Evolutionary conservation across 192 early-diverging fungal species (phyloP), one percentile per base, ranked within the genome.

Genomic region (Chytriomyces sp.): DNA sequence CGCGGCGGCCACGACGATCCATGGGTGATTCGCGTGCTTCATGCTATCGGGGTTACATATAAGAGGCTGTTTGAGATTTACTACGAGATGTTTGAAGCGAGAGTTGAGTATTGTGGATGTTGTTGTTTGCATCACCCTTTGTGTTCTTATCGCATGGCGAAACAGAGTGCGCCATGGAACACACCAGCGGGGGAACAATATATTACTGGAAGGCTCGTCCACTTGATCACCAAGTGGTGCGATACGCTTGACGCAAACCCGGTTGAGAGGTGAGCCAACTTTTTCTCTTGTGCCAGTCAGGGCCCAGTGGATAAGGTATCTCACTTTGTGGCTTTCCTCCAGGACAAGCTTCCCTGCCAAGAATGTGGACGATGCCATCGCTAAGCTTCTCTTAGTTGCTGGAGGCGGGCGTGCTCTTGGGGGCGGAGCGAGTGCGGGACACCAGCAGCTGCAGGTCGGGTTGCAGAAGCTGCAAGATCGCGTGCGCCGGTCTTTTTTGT

Each of bases 31-130:
- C 70, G 58, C 26, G 40, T 71, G 40, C 64, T 73, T 59, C 36
- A 61, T 17, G 52, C 61, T 7, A 28, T 73, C 22, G 61, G 61
- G n/a, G 52, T 73, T 6, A 25, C 72, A 6, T 64, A 53, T 31
- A n/a, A 5, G 33, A 34, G 38, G 59, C 26, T 73, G 60, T 73
- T 73, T 55, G 59, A 73, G 49, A 62, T 73, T 39, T 73, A 73
- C 33, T 73, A 64, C 39, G 61, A 62, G 17, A 55, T 73, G 72
- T 54, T 64, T 41, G 72, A 73, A 55, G 53, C 59, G 5, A 62
- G 34, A 36, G 72, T 73, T 14, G 31, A 39, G 28, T 39, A 22
- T 39, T 0, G 17, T 34, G 10, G 22, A 32, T 17, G 1, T 39
- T 59, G 31, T 60, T 61, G 58, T 14, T 60, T 52, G 44, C 44